Evolutionary conservation across 352 stramenopile genomes (phyloP), one percentile per base, ranked within the genome.

Genomic region (Phytophthora litchii): DNA sequence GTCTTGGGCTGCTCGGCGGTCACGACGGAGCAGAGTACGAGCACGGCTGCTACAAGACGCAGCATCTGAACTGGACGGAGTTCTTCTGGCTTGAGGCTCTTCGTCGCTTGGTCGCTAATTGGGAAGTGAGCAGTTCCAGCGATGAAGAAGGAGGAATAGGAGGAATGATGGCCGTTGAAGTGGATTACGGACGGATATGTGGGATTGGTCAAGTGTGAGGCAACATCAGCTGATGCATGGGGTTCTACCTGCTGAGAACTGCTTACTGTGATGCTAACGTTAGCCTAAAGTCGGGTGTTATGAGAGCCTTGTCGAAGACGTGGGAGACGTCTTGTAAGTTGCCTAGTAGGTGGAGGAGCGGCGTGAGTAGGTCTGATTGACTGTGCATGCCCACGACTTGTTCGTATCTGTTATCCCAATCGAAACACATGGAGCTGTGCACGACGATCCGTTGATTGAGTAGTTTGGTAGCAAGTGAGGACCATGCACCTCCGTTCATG

Each of bases 1-100:
- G 83, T 76, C 53, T 57, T 56, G n/a, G 77, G 77, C 50, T 62
- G 56, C 47, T 37, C 34, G 17, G 58, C 47, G 0, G 43, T 25
- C 7, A 35, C 16, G 12, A 62, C 8, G 17, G 54, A 35, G 19
- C 34, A 56, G 19, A 55, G 21, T 5, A 64, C 19, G 12, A 68
- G 25, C n/a, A 62, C 3, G 3, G 37, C 17, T n/a, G 37, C 9
- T 1, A 68, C 25, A 2, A 64, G 2, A 25, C 16, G 42, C 36
- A 55, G 13, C 56, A 65, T 67, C 29, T 53, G 56, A 5, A 46
- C 25, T 42, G 14, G 19, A 43, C 21, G 13, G 23, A 36, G 16
- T 3, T n/a, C 3, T 21, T 27, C 23, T 27, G 23, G 3, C 23
- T 27, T 27, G 23, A 27, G n/a, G n/a, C n/a, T n/a, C n/a, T n/a